phyloP scores from a whole-genome alignment of 2,329 filamentous ascomycete species.

The Colletotrichum horii region DNA sequence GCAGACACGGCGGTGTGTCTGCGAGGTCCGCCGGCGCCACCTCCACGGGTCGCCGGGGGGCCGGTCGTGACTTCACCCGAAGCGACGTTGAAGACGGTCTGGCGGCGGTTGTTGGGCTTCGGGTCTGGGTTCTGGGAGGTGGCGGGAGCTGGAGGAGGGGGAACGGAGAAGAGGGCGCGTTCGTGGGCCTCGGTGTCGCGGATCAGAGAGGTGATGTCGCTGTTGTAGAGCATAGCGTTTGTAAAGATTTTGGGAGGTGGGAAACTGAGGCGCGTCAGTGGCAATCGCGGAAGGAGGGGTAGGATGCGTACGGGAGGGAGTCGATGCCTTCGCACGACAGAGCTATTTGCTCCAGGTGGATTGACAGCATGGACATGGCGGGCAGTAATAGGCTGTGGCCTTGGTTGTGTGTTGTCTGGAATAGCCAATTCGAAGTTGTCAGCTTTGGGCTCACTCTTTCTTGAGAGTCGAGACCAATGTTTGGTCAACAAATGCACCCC shows the following conservation, averaged over 20 bases:
- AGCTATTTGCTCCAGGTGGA: slow-evolving; percentile 78
- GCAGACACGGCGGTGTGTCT: slow-evolving; percentile 87
- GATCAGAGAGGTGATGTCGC: slow-evolving; percentile 94
- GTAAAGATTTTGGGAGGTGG: slow-evolving; percentile 93
- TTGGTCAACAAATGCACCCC: slow-evolving; percentile 14
- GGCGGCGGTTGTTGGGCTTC: slow-evolving; percentile 54
- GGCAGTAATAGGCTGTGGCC: background rate
- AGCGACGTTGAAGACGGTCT: slow-evolving; percentile 71
- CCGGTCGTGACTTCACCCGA: slow-evolving; percentile 67
- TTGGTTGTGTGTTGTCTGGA: background rate
- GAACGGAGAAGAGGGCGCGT: slow-evolving; percentile 91
- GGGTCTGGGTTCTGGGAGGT: slow-evolving; percentile 46
- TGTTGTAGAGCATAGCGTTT: slow-evolving; percentile 84
- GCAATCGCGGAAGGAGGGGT: slow-evolving; percentile 16
- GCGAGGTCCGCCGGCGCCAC: slow-evolving; percentile 52
- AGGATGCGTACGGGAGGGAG: slow-evolving; percentile 67
- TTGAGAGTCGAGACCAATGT: slow-evolving; percentile 1
- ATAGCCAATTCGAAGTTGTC: background rate
- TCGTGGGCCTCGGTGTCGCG: slow-evolving; percentile 95
- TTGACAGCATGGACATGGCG: slow-evolving; percentile 70
- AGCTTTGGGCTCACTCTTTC: background rate
- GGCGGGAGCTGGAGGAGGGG: slow-evolving; percentile 62
- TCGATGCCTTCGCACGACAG: slow-evolving; percentile 79
- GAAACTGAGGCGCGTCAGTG: slow-evolving; percentile 62
- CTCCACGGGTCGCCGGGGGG: slow-evolving; percentile 30